A percentile compares a stretch with the other conserved stretches of the same genome.
phyloP scores from a whole-genome alignment of 75 land plant species.

The Pinus tabuliformis region DNA sequence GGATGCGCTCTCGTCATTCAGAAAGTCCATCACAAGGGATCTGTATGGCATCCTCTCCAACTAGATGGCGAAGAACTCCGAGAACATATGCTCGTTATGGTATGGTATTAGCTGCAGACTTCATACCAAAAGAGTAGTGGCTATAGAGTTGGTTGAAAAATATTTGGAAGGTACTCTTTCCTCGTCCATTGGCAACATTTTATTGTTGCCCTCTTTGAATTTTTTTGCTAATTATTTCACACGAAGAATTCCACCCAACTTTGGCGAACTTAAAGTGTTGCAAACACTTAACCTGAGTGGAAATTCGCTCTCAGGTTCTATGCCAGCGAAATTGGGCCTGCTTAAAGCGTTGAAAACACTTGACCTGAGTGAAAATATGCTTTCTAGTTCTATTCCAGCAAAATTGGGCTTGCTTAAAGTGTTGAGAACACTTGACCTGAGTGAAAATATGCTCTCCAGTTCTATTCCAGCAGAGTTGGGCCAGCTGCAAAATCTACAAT shows the following conservation, averaged over 20 bases:
- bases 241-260: conserved; percentile 45
- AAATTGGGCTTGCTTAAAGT: conserved; percentile 22
- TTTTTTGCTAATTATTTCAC: conserved; percentile 43
- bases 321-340: conserved; percentile 45
- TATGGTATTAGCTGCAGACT: no score
- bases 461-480: conserved; percentile 16
- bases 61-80: no score
- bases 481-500: no score
- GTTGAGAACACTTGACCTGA: conserved; percentile 22
- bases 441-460: conserved; percentile 28
- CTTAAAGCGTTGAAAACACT: conserved; percentile 40
- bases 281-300: conserved; percentile 23
- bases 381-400: conserved; percentile 31
- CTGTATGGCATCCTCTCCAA: no score
- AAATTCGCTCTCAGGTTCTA: conserved; percentile 52
- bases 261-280: conserved; percentile 20
- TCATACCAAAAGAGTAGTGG: no score
- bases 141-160: no score
- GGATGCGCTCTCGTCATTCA: no score
- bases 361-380: conserved; percentile 37
- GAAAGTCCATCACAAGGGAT: no score
- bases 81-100: no score
- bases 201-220: conserved; percentile 35
- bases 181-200: conserved; percentile 12
- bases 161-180: conserved; percentile 19